These are phyloP conservation scores for Ophiostoma ips DNA, from an alignment of 2,329 filamentous ascomycete species.

Conservation along the genomic window DNA sequence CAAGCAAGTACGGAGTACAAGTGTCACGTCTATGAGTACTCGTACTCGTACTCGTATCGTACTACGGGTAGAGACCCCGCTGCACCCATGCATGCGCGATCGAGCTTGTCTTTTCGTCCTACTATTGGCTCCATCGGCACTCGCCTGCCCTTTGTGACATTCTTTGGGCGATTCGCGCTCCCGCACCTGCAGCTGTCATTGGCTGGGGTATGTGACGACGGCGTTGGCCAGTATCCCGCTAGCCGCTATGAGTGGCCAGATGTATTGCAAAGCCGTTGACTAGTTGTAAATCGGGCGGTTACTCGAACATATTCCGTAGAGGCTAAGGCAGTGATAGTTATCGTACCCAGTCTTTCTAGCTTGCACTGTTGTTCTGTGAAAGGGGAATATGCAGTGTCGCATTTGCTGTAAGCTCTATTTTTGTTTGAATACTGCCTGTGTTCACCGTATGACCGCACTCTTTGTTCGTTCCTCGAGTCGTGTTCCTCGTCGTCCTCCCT, in stretches of 20 bases:
- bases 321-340: too few relatives aligned
- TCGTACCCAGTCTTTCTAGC: too few relatives aligned
- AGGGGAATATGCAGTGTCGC: too few relatives aligned
- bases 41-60: not conserved
- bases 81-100: slow-evolving; percentile 3
- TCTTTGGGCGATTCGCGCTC: slow-evolving; percentile 8
- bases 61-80: not conserved
- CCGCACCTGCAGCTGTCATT: not conserved
- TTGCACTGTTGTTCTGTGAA: too few relatives aligned
- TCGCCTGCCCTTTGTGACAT: slow-evolving; percentile 2
- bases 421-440: too few relatives aligned
- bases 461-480: not conserved
- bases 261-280: not conserved
- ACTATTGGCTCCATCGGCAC: slow-evolving; percentile 6
- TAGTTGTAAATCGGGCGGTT: too few relatives aligned
- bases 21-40: too few relatives aligned
- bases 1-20: too few relatives aligned
- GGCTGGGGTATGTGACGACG: slow-evolving; percentile 9
- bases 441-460: too few relatives aligned
- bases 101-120: not conserved
- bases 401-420: too few relatives aligned
- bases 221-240: not conserved
- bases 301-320: too few relatives aligned
- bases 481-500: not conserved
- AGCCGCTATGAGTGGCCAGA: slow-evolving; percentile 8